phyloP scores from a whole-genome alignment of 2,329 filamentous ascomycete genomes.

The Diaporthe velutina region DNA sequence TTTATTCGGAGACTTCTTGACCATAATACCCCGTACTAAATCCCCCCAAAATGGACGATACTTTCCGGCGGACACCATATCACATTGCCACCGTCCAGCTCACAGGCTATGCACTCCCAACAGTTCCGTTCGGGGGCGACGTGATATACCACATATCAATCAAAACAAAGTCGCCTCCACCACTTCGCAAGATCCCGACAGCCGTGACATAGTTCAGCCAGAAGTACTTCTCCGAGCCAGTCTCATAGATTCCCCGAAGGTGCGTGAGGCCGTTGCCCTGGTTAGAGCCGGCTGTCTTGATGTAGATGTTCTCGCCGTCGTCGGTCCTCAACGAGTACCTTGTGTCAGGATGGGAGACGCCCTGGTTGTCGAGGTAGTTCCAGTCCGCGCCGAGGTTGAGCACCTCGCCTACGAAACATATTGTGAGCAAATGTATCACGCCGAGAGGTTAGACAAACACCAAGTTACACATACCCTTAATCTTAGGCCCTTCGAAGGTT shows the following conservation, averaged over 20 bases:
- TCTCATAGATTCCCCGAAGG: conserved; percentile 46
- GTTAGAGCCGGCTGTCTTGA: conserved; percentile 47
- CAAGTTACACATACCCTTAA: conserved; percentile 41
- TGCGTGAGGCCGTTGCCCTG: conserved; percentile 45
- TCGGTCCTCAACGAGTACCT: conserved; percentile 48
- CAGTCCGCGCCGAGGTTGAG: conserved; percentile 48
- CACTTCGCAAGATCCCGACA: conserved; percentile 44
- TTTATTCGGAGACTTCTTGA: neutral
- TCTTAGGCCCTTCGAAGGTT: conserved; percentile 45
- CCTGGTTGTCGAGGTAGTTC: conserved; percentile 45
- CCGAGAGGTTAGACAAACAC: neutral
- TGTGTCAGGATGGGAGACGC: conserved; percentile 48
- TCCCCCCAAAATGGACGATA: neutral
- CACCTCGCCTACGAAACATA: conserved; percentile 42
- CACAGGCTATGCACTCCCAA: neutral
- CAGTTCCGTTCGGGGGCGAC: conserved; percentile 20
- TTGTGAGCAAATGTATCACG: conserved; percentile 12
- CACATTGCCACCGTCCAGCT: no score
- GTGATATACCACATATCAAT: conserved; percentile 49
- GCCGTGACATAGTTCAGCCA: conserved; percentile 50
- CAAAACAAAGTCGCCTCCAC: conserved; percentile 37
- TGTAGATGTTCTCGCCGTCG: conserved; percentile 49
- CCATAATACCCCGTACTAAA: no score
- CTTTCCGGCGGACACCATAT: neutral
- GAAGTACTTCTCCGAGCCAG: conserved; percentile 46